Evolutionary conservation across 495 filamentous ascomycete species (phyloP).

Genomic region (Tuber calosporum): DNA sequence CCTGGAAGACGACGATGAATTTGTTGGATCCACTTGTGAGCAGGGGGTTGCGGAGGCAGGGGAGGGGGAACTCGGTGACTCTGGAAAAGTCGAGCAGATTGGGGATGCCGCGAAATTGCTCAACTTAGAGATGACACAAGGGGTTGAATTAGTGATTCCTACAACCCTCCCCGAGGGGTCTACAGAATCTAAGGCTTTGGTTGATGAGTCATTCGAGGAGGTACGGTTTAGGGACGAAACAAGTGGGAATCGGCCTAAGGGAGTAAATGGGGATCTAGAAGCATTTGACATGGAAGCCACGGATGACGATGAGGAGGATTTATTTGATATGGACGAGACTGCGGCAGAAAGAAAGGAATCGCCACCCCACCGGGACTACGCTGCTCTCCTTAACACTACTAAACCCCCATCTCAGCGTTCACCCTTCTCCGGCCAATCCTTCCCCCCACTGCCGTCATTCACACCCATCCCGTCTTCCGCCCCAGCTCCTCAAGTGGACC

Average conservation of each 20-base stretch:
- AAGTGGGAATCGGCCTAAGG: not conserved
- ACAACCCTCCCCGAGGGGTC: not conserved
- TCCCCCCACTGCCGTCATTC: slow-evolving; percentile 32
- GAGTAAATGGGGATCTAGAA: not conserved
- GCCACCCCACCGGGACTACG: slow-evolving; percentile 35
- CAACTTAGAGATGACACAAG: slow-evolving; percentile 4
- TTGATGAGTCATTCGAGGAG: not conserved
- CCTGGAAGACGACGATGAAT: slow-evolving; percentile 25
- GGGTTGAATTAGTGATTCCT: slow-evolving; percentile 25
- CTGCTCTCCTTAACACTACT: slow-evolving; percentile 29
- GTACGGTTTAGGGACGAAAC: not conserved
- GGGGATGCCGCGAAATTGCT: slow-evolving; percentile 13
- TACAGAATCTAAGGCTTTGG: not conserved
- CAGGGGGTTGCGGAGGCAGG: slow-evolving; percentile 16
- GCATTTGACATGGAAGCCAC: not conserved
- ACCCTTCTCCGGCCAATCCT: slow-evolving; percentile 24
- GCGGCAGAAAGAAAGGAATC: slow-evolving; percentile 29
- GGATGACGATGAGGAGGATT: slow-evolving; percentile 39
- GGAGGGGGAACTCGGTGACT: slow-evolving; percentile 17
- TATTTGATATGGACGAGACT: slow-evolving; percentile 42
- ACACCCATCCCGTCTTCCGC: slow-evolving; percentile 17
- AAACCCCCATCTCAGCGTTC: slow-evolving; percentile 24
- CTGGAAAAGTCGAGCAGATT: slow-evolving; percentile 28
- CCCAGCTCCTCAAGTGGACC: slow-evolving; percentile 22
- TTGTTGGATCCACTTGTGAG: slow-evolving; percentile 24